Conservation (phyloP, 805 yeast genomes). For the Barnettozyma sucrosica region DNA sequence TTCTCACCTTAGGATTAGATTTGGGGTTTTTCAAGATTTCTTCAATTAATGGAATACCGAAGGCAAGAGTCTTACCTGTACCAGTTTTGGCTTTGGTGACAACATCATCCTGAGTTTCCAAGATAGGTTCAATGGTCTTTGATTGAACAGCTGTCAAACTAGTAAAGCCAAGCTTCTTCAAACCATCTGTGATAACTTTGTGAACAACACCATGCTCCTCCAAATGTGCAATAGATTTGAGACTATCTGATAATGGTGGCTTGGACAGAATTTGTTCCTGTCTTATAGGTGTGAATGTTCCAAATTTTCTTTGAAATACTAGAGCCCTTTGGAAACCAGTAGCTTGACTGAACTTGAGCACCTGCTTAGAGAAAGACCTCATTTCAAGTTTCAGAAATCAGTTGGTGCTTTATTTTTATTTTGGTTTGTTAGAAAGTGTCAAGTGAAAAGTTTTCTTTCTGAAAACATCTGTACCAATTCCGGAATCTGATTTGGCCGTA, state of each 20-base stretch:
- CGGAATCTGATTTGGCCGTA: too few relatives aligned
- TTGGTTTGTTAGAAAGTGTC: background rate
- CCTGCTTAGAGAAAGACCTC: background rate
- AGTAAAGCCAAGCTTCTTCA: slow-evolving; percentile 39
- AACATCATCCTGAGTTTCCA: slow-evolving; percentile 51
- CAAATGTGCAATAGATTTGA: slow-evolving; percentile 20
- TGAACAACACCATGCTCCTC: slow-evolving; percentile 27
- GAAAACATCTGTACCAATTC: too few relatives aligned
- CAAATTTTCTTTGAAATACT: slow-evolving; percentile 1
- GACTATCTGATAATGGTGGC: slow-evolving; percentile 5
- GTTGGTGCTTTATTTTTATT: background rate
- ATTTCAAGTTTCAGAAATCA: background rate
- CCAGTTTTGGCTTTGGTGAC: slow-evolving; percentile 93
- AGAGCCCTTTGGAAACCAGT: background rate
- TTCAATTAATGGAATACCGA: slow-evolving; percentile 74
- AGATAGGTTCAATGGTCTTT: slow-evolving; percentile 51
- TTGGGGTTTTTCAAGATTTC: slow-evolving; percentile 35
- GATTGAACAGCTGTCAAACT: slow-evolving; percentile 67
- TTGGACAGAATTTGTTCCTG: background rate
- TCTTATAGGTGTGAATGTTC: background rate
- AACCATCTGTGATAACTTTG: slow-evolving; percentile 28
- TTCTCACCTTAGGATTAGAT: slow-evolving; percentile 37
- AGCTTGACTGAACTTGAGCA: background rate
- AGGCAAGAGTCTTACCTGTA: slow-evolving; percentile 91
- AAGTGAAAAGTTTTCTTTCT: background rate